Evolutionary conservation across 192 early-diverging fungal genomes (phyloP), one percentile per base, ranked within the genome.

Genomic region (Linnemannia exigua): DNA sequence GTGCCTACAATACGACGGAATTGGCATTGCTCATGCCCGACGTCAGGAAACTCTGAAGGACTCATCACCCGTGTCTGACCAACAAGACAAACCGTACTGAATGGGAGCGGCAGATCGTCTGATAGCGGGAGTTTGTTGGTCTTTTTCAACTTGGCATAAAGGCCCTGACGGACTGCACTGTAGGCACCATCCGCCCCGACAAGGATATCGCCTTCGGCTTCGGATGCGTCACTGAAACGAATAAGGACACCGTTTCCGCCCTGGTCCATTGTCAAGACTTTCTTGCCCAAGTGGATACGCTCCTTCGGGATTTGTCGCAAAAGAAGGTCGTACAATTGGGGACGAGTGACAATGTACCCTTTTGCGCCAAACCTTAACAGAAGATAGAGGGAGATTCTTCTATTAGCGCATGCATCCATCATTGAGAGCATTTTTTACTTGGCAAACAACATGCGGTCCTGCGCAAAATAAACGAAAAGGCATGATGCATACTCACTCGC

Each of bases 151-250:
- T 48, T 20, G 17, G 38, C 22, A 48, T 75, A 82, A 2, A 76
- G 33, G 22, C 38, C 46, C 38, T 76, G 44, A 9, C 80, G 74
- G 7, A 82, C 74, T 1, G 37, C 67, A 50, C 72, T 75, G 36
- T 76, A 69, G 12, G 73, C 72, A 14, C 79, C 79, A n/a, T 81
- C 79, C 33, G 72, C 72, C 5, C 79, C 79, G 0, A 81, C 74
- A 22, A 82, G 52, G 25, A 82, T 70, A 14, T 75, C 68, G 22
- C 80, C 80, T 15, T 70, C 50, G 25, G 41, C 19, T 6, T 35
- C 47, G 4, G 68, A 16, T 22, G 33, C 44, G 28, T 82, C 74
- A 1, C 69, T 58, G 37, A 50, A 82, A 1, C 31, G 69, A 41
- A 74, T 38, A 41, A 41, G 15, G 35, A 82, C 71, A 12, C 81